A percentile compares a stretch with the other conserved stretches of the same genome.
phyloP scores from a whole-genome alignment of 306 rosid species.

The Medicago ruthenica region DNA sequence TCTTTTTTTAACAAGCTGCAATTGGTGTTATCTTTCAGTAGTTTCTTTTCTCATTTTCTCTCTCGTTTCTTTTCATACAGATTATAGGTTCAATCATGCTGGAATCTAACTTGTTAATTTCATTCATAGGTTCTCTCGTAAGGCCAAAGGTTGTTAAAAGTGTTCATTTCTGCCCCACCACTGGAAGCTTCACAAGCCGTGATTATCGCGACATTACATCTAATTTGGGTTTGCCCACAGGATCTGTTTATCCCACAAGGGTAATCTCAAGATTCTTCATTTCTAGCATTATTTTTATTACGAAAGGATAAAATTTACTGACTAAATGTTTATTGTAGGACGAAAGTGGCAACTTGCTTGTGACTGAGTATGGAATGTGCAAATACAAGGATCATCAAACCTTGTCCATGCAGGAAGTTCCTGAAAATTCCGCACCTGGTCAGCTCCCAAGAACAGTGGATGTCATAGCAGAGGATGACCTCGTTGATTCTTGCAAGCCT shows the following conservation, averaged over 20 bases:
- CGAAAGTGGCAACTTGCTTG: conserved; percentile 89
- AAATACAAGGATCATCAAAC: conserved; percentile 96
- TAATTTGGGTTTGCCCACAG: conserved; percentile 93
- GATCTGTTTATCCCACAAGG: conserved; percentile 97
- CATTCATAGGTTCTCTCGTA: conserved; percentile 85
- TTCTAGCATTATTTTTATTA: conserved; percentile 36
- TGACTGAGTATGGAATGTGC: conserved; percentile 95
- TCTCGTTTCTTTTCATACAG: conserved; percentile 13
- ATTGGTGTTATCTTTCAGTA: conserved; percentile 11
- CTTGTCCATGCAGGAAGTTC: conserved; percentile 95
- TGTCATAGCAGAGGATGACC: conserved; percentile 87
- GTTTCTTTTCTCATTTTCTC: background rate
- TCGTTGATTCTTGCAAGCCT: conserved; percentile 96
- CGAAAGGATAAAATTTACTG: background rate
- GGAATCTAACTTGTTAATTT: conserved; percentile 36
- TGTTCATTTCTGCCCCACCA: conserved; percentile 93
- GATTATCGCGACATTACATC: conserved; percentile 97
- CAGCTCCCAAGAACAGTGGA: conserved; percentile 98
- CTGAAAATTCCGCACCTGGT: conserved; percentile 98
- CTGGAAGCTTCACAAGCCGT: conserved; percentile 70
- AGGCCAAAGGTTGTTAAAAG: conserved; percentile 98
- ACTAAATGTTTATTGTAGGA: conserved; percentile 57
- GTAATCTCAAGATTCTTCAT: conserved; percentile 60
- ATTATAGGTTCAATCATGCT: conserved; percentile 19
- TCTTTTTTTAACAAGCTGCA: conserved; percentile 5